A percentile compares a stretch with the other conserved stretches of the same genome.
These are phyloP conservation scores for Capsicum rhomboideum DNA, from an alignment of 257 asterid genomes.

Conservation along the genomic window DNA sequence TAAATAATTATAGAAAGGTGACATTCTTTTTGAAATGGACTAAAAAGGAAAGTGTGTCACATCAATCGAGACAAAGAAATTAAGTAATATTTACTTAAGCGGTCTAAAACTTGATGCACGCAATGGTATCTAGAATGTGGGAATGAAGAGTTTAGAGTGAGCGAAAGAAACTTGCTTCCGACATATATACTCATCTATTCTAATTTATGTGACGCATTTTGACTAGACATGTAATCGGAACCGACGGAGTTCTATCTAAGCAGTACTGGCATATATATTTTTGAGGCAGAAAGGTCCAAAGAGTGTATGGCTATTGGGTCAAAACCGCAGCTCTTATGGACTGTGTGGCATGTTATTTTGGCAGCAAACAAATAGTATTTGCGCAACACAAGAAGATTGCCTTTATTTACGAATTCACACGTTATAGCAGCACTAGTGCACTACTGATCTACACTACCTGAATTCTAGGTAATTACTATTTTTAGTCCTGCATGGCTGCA, in stretches of 20 bases:
- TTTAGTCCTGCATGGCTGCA: neutral
- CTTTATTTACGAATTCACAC: constrained; percentile 34
- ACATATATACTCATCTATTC: neutral
- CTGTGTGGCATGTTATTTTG: constrained; percentile 23
- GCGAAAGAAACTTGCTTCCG: constrained; percentile 25
- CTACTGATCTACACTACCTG: neutral
- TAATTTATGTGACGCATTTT: neutral
- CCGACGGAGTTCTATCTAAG: constrained; percentile 30
- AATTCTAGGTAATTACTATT: neutral
- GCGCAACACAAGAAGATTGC: constrained; percentile 21
- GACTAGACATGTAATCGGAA: neutral
- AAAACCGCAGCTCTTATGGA: constrained; percentile 51
- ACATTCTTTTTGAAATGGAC: too few relatives aligned
- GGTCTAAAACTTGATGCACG: neutral
- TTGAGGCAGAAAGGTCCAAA: constrained; percentile 46
- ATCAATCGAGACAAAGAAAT: too few relatives aligned
- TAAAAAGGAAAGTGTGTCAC: too few relatives aligned
- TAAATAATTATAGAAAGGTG: too few relatives aligned
- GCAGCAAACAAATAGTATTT: constrained; percentile 4
- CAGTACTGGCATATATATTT: constrained; percentile 36
- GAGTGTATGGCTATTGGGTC: constrained; percentile 56
- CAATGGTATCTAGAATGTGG: constrained; percentile 41
- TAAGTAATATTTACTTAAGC: neutral
- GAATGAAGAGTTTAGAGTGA: constrained; percentile 21
- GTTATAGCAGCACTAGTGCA: neutral